Percentiles rank a stretch among this genome's conserved stretches.
phyloP scores from a whole-genome alignment of 371 early-diverging fungal genomes.

The Zancudomyces culisetae region DNA sequence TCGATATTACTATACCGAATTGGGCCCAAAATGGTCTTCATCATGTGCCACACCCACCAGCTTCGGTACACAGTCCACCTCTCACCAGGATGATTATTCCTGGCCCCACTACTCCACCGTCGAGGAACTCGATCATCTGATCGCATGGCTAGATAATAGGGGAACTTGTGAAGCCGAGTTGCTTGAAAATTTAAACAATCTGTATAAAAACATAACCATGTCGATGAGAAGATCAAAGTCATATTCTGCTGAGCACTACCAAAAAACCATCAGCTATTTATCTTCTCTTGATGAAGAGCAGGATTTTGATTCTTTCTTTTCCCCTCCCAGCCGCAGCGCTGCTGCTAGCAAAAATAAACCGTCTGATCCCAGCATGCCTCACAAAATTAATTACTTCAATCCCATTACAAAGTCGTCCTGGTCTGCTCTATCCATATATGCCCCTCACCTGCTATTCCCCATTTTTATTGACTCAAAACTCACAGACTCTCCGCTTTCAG shows the following conservation, averaged over 20 bases:
- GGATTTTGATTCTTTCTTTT: slow-evolving; percentile 34
- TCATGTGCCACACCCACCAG: slow-evolving; percentile 17
- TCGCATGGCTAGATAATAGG: slow-evolving; percentile 54
- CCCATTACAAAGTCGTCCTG: too few relatives aligned
- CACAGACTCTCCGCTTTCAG: too few relatives aligned
- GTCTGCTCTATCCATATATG: background rate
- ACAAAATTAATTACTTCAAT: too few relatives aligned
- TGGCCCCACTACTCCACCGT: slow-evolving; percentile 46
- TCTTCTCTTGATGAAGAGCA: slow-evolving; percentile 12
- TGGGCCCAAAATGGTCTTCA: slow-evolving; percentile 18
- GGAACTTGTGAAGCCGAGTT: slow-evolving; percentile 50
- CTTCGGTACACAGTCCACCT: slow-evolving; percentile 17
- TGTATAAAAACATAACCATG: background rate
- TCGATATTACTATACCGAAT: slow-evolving; percentile 9
- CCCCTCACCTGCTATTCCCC: too few relatives aligned
- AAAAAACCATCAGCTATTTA: slow-evolving; percentile 16
- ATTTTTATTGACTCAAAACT: too few relatives aligned
- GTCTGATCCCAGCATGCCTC: background rate
- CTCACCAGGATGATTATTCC: slow-evolving; percentile 17
- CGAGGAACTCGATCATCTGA: slow-evolving; percentile 37
- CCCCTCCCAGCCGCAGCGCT: slow-evolving; percentile 30
- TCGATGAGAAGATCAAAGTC: slow-evolving; percentile 3
- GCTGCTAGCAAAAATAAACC: too few relatives aligned
- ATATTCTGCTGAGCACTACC: slow-evolving; percentile 20
- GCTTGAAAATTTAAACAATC: slow-evolving; percentile 26